Conservation (phyloP, 305 asterid species). For the Solanum chacoense region DNA sequence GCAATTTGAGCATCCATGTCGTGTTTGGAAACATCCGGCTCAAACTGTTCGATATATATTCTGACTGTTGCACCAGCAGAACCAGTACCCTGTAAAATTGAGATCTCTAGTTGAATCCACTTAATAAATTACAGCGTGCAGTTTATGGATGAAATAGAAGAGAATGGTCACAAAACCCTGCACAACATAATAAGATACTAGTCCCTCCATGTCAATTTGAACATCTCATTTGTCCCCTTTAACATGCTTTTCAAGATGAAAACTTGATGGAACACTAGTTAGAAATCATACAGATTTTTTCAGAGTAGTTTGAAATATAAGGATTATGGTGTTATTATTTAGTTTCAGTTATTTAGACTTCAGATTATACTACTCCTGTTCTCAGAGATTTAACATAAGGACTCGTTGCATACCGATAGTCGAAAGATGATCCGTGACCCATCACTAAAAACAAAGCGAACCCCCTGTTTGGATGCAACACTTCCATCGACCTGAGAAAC, state of each 20-base stretch:
- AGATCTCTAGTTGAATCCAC: conserved; percentile 7
- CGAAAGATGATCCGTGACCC: conserved; percentile 90
- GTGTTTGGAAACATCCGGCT: conserved; percentile 75
- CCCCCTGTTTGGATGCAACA: conserved; percentile 78
- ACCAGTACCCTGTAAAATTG: conserved; percentile 66
- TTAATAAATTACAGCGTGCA: neutral
- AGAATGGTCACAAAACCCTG: neutral
- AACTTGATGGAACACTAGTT: neutral
- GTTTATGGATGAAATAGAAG: neutral
- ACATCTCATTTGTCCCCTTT: neutral
- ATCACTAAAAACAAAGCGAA: conserved; percentile 78
- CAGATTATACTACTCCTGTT: neutral
- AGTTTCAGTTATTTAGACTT: neutral
- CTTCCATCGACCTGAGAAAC: conserved; percentile 80
- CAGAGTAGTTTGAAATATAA: neutral
- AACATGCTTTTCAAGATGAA: neutral
- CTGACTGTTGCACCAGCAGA: conserved; percentile 96
- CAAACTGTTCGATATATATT: conserved; percentile 73
- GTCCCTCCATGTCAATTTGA: neutral
- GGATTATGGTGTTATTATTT: neutral
- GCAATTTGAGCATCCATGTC: conserved; percentile 75
- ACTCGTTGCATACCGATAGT: conserved; percentile 49
- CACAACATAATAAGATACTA: neutral
- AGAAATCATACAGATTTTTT: neutral
- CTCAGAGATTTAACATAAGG: neutral